Evolutionary conservation across 2,329 filamentous ascomycete species (phyloP).

Genomic region (Pseudogymnoascus destructans): DNA sequence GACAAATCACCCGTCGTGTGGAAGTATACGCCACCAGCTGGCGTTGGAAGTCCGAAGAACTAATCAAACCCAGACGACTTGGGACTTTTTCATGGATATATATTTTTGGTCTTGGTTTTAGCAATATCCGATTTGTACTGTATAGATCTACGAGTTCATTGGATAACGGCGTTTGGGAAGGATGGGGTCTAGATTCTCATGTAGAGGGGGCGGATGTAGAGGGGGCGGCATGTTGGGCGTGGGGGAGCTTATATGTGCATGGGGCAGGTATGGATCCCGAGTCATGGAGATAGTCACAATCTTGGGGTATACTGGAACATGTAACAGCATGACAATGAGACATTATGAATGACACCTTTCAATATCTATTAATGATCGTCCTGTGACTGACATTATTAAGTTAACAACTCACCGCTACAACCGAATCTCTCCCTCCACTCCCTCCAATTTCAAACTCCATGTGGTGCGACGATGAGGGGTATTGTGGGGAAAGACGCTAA

Average conservation of each 20-base stretch:
- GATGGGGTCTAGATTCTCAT: neutral
- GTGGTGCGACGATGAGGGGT: neutral
- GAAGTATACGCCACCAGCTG: neutral
- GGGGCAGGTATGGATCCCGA: neutral
- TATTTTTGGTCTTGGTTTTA: neutral
- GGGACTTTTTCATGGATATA: neutral
- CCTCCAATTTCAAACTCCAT: neutral
- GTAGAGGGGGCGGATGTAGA: neutral
- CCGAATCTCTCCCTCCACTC: neutral
- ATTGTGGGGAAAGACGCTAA: neutral
- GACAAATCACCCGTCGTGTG: conserved; percentile 23
- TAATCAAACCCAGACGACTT: neutral
- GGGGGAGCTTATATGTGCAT: neutral
- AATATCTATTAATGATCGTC: neutral
- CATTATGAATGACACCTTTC: neutral
- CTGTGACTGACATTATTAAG: neutral
- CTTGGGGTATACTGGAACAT: neutral
- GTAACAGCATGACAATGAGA: neutral
- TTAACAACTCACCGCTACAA: neutral
- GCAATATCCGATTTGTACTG: neutral
- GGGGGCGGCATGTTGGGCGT: neutral
- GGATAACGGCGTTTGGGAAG: neutral
- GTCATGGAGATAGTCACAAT: neutral
- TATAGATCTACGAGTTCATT: neutral
- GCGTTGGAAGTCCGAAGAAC: neutral